phyloP scores from a whole-genome alignment of 202 grass and related monocot species.

The Panicum hallii region DNA sequence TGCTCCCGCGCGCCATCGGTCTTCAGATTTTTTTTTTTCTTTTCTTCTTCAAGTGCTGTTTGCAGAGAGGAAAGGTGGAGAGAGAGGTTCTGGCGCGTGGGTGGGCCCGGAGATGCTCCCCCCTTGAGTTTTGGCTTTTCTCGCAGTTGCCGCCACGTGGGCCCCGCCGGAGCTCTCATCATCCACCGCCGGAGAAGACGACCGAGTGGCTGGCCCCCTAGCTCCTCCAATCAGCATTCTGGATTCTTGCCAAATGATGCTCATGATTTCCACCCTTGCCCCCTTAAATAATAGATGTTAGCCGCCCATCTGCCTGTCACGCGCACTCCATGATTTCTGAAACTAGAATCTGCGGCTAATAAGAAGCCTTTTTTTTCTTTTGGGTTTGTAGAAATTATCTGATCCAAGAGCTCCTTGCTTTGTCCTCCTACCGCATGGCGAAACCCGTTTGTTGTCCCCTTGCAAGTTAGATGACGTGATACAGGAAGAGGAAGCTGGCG shows the following conservation, averaged over 20 bases:
- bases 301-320: neutral
- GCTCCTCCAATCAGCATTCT: neutral
- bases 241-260: constrained; percentile 7
- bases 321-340: neutral
- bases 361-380: too few species aligned
- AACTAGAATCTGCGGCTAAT: neutral
- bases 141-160: neutral
- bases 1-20: neutral
- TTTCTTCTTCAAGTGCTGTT: too few species aligned
- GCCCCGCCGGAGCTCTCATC: neutral
- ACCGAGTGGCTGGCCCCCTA: neutral
- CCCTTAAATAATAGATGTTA: neutral
- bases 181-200: neutral
- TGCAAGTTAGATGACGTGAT: neutral
- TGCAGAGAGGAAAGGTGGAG: neutral
- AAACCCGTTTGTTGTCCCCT: neutral
- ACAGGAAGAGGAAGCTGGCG: neutral
- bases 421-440: neutral
- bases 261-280: neutral
- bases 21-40: too few species aligned
- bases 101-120: neutral
- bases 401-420: neutral
- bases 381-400: neutral
- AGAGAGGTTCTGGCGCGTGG: neutral
- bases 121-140: constrained; percentile 25